These are phyloP conservation scores for Diplodia seriata DNA, from an alignment of 2,329 filamentous ascomycete genomes.

Conservation along the genomic window DNA sequence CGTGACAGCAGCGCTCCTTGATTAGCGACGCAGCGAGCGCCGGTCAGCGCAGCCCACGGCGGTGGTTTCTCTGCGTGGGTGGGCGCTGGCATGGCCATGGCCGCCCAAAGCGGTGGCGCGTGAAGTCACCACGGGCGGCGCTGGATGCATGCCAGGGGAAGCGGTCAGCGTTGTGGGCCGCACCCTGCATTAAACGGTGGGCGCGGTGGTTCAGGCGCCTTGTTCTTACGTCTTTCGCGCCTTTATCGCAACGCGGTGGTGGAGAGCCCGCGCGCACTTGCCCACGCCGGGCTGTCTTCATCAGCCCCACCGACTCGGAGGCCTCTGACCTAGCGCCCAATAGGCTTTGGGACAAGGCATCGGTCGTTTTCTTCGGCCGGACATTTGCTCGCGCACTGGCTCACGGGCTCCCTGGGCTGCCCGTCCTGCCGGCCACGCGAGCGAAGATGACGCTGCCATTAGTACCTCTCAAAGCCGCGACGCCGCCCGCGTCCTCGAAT, in stretches of 20 bases:
- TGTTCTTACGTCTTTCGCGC: conserved; percentile 10
- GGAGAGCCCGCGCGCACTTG: conserved; percentile 27
- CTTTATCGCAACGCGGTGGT: conserved; percentile 5
- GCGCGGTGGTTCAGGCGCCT: conserved; percentile 21
- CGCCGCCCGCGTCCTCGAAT: conserved; percentile 24
- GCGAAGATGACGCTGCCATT: conserved; percentile 29
- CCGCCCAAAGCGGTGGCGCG: conserved; percentile 7
- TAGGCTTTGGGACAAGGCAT: conserved; percentile 9
- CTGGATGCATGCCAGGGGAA: conserved; percentile 17
- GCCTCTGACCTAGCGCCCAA: conserved; percentile 27
- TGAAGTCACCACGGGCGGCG: conserved; percentile 21
- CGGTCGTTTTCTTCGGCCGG: conserved; percentile 22
- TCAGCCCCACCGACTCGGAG: conserved; percentile 20
- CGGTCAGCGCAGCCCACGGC: conserved; percentile 14
- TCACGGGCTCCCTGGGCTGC: conserved; percentile 1
- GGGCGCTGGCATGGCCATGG: conserved; percentile 11
- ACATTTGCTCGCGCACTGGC: conserved; percentile 29
- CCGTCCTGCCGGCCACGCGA: conserved; percentile 19
- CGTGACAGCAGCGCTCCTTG: conserved; percentile 24
- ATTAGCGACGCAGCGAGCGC: conserved; percentile 17
- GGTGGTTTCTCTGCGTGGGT: neutral
- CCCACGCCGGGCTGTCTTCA: conserved; percentile 23
- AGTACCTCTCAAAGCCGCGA: conserved; percentile 28
- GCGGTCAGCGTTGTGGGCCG: conserved; percentile 19
- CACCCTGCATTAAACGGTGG: conserved; percentile 29